Base-by-base conservation (phyloP, 768 basidiomycete species). In the Favolaschia claudopus region DNA sequence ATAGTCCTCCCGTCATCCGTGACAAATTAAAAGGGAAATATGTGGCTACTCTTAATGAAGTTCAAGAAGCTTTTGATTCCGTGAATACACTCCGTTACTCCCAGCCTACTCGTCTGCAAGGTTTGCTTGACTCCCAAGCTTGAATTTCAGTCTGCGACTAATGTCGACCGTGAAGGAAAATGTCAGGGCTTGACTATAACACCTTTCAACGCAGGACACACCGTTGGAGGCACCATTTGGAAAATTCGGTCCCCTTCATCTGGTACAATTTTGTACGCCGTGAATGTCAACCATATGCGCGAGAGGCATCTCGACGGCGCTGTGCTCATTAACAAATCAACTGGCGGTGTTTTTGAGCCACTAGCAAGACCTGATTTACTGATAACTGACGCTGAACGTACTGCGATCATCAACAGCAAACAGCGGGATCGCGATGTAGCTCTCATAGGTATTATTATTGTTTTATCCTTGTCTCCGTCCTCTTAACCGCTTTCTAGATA, bases 221-320 rank as follows among this genome's bases (percentile, higher is more conserved):
- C 93, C 0, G 84, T 99, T 15, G 97, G 97, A 59, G 97, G 96
- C 39, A 94, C 96, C 6, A 92, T 99, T 62, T 99, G 95, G 95
- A 98, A 98, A 71, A 91, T 99, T 60, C 89, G 97, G n/a, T 98
- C 96, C 0, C 95, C 97, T 2, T 95, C 95, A 0, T 93, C 93
- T 12, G 96, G 96, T 4, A 98, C 97, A 4, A 90, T 99, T 31
- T 79, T 99, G 24, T 98, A 99, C 70, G 95, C 95, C 9, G 93
- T 98, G 17, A 86, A 95, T 65, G 82, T 98, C 79, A 99, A 99
- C 72, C 97, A 99, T 73, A 96, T 94, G 85, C 86, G 87, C 51
- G 97, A 99, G 71, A 86, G 96, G 32, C 96, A 98, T 77, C 81
- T 99, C 28, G 95, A 99, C 64, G 95, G 95, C 32, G 96, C 96